Percentiles rank a stretch among this genome's conserved stretches.
These are phyloP conservation scores for Annulohypoxylon moriforme DNA, from an alignment of 495 filamentous ascomycete genomes.

Conservation along the genomic window DNA sequence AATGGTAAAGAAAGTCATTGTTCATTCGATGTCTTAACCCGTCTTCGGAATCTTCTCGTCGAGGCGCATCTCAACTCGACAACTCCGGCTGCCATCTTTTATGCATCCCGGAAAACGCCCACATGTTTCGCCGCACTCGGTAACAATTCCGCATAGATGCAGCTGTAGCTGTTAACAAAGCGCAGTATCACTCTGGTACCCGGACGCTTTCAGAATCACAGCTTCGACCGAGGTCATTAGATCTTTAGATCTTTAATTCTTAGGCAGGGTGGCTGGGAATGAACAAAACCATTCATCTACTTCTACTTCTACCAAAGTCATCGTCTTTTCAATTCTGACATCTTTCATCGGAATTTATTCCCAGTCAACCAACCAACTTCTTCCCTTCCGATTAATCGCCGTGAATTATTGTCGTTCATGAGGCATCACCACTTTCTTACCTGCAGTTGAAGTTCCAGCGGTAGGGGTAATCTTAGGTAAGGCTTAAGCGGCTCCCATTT, in stretches of 20 bases:
- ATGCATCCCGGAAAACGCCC: conserved; percentile 23
- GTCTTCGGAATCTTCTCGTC: conserved; percentile 37
- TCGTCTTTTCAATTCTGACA: conserved; percentile 8
- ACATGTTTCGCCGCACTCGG: conserved; percentile 43
- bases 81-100: conserved; percentile 41
- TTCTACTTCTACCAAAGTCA: conserved; percentile 30
- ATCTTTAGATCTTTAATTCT: not conserved
- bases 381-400: not conserved
- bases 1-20: conserved; percentile 34
- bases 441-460: conserved; percentile 11
- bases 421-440: conserved; percentile 27
- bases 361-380: not conserved
- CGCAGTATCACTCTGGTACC: conserved; percentile 9
- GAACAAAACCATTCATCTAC: conserved; percentile 39
- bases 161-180: conserved; percentile 37
- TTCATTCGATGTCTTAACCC: conserved; percentile 28
- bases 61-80: conserved; percentile 25
- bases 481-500: not conserved
- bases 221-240: not conserved
- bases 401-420: conserved; percentile 6
- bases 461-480: conserved; percentile 25
- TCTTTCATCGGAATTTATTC: conserved; percentile 18
- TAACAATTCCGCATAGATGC: conserved; percentile 17
- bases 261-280: conserved; percentile 29
- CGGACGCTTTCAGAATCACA: conserved; percentile 39